A percentile compares a stretch with the other conserved stretches of the same genome.
These are phyloP conservation scores for Trichoderma arundinaceum DNA, from an alignment of 2,329 filamentous ascomycete species.

Conservation along the genomic window DNA sequence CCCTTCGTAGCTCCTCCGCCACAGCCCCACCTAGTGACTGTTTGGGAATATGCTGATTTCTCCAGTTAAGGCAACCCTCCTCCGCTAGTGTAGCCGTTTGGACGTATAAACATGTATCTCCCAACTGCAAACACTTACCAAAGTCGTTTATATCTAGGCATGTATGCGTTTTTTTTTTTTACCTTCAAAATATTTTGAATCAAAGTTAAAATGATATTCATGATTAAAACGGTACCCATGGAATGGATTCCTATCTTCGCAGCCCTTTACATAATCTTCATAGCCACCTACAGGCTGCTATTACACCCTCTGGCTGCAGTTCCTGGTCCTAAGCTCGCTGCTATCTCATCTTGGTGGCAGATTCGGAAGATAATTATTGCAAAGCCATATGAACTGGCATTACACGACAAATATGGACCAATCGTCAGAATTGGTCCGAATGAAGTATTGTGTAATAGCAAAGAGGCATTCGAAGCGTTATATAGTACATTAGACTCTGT, in stretches of 20 bases:
- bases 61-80: neutral
- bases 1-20: neutral
- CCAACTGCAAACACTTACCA: neutral
- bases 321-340: neutral
- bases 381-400: neutral
- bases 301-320: neutral
- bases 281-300: neutral
- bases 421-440: neutral
- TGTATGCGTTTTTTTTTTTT: neutral
- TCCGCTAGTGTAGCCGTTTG: neutral
- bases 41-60: neutral
- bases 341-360: neutral
- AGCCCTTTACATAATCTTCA: neutral
- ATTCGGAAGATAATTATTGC: neutral
- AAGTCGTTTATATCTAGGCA: neutral
- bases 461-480: neutral
- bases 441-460: neutral
- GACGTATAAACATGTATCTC: neutral
- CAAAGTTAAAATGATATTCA: neutral
- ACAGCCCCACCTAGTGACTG: neutral
- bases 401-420: neutral
- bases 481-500: neutral
- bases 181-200: neutral
- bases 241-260: neutral
- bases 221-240: neutral